Percentiles rank a stretch among this genome's conserved stretches.
Conservation (phyloP, 176 grass and related monocot species). For the Rhynchospora breviuscula region DNA sequence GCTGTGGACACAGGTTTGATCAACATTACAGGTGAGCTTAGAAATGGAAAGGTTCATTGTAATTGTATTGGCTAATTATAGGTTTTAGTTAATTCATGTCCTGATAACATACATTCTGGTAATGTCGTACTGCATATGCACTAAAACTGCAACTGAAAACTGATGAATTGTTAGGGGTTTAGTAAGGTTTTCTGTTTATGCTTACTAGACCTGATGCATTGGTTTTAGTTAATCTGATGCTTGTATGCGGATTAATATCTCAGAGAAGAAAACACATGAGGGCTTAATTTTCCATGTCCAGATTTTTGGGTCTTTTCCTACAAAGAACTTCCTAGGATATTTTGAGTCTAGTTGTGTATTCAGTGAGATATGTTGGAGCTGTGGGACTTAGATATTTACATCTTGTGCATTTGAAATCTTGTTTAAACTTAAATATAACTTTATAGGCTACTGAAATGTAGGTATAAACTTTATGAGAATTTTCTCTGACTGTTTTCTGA, state of each 20-base stretch:
- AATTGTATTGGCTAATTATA: background rate
- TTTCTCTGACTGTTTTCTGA: background rate
- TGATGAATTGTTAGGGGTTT: background rate
- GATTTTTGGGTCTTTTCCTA: background rate
- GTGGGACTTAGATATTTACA: background rate
- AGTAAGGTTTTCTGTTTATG: conserved; percentile 1
- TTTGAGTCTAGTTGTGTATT: background rate
- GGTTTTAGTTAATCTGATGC: too few species aligned
- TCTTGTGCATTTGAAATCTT: background rate
- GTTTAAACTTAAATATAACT: background rate
- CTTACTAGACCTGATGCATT: too few species aligned
- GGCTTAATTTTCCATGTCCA: background rate
- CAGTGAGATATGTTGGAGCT: background rate
- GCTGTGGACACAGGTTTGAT: background rate
- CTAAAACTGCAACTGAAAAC: background rate
- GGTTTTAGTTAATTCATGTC: too few species aligned
- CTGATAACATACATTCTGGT: background rate
- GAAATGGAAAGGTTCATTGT: background rate
- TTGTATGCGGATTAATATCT: background rate
- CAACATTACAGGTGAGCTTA: background rate
- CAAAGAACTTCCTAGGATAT: background rate
- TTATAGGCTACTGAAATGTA: background rate
- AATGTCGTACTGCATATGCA: background rate
- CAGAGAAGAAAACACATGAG: background rate
- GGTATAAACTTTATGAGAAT: background rate